These are phyloP conservation scores for Oryza brachyantha DNA, from an alignment of 176 grass and related monocot genomes.

Conservation along the genomic window DNA sequence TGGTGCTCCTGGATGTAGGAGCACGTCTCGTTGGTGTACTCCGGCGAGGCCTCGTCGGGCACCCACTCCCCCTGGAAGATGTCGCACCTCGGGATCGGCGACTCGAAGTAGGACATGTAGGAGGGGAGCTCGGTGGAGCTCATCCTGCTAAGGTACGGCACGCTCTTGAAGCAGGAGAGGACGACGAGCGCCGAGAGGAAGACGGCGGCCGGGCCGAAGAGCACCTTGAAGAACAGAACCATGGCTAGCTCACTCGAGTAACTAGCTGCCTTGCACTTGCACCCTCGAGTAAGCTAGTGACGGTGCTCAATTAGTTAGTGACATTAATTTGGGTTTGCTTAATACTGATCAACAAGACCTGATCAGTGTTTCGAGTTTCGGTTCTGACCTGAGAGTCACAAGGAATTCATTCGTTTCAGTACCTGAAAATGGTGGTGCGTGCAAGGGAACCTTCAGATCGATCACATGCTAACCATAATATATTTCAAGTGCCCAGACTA, in stretches of 20 bases:
- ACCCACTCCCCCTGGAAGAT: conserved; percentile 58
- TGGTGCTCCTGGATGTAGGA: conserved; percentile 46
- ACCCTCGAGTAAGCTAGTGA: background rate
- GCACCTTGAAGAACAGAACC: conserved; percentile 32
- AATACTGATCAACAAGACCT: background rate
- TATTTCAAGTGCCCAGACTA: background rate
- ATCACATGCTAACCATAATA: background rate
- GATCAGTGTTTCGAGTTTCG: background rate
- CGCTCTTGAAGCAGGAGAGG: conserved; percentile 43
- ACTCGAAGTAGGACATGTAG: background rate
- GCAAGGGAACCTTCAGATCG: conserved; percentile 20
- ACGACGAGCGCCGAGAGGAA: conserved; percentile 44
- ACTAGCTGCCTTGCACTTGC: background rate
- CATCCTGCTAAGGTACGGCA: conserved; percentile 15
- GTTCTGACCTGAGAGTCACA: background rate
- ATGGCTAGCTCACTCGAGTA: conserved; percentile 4
- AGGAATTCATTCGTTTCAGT: background rate
- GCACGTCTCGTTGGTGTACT: conserved; percentile 54
- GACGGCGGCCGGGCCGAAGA: conserved; percentile 32
- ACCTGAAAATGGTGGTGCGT: background rate
- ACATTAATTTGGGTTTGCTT: background rate
- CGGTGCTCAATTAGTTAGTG: background rate
- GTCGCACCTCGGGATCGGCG: conserved; percentile 35
- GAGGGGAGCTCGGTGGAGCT: conserved; percentile 10
- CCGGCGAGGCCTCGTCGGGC: conserved; percentile 41